Conservation (phyloP, 352 stramenopile species). For the Globisporangium camurandrum region DNA sequence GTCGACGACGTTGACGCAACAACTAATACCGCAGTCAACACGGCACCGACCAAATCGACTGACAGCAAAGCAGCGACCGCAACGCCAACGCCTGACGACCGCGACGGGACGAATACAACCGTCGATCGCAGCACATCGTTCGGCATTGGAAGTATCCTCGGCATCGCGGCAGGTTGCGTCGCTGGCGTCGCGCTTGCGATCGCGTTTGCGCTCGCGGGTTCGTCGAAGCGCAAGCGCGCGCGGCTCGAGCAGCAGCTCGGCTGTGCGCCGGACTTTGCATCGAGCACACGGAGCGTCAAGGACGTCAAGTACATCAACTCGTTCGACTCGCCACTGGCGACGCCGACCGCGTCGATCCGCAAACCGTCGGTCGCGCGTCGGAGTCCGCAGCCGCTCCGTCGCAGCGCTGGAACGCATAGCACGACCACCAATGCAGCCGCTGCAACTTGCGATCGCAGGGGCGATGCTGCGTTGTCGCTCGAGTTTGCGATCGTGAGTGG, state of each 20-base stretch:
- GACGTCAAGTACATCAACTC: constrained; percentile 12
- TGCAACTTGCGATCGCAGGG: too few relatives aligned
- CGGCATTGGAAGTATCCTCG: constrained; percentile 2
- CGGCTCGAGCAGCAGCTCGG: background rate
- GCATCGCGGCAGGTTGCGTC: constrained; percentile 5
- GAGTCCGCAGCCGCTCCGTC: constrained; percentile 2
- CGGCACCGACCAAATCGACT: background rate
- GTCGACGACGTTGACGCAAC: too few relatives aligned
- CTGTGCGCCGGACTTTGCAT: constrained; percentile 3
- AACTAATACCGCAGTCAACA: too few relatives aligned
- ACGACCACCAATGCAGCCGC: too few relatives aligned
- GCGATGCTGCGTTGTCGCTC: constrained; percentile 14
- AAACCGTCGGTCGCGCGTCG: background rate
- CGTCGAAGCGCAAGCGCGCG: constrained; percentile 2
- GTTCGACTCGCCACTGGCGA: constrained; percentile 3
- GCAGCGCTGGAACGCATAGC: constrained; percentile 24
- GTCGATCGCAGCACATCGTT: background rate
- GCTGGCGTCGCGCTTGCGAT: constrained; percentile 6
- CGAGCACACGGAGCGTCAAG: constrained; percentile 10
- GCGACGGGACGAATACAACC: background rate
- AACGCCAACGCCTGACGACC: constrained; percentile 1
- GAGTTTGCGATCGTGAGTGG: constrained; percentile 4
- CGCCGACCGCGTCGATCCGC: constrained; percentile 4
- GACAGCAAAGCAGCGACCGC: background rate
- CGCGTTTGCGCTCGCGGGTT: constrained; percentile 6